Evolutionary conservation across 179 eudicot species (phyloP).

Genomic region (Dionaea muscipula): DNA sequence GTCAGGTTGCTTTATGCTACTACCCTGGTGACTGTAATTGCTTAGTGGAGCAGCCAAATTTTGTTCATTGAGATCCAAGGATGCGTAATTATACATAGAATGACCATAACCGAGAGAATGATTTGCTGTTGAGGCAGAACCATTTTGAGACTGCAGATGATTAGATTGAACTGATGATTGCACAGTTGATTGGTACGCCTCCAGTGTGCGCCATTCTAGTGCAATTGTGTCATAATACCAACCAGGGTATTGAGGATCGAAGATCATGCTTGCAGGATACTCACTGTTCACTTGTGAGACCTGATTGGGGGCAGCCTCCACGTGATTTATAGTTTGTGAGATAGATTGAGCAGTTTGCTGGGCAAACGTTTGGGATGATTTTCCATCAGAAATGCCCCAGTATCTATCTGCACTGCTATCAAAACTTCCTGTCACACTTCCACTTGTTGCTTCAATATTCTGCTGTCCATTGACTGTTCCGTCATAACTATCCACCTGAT

Average conservation of each 20-base stretch:
- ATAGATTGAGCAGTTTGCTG: slow-evolving; percentile 50
- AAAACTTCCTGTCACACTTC: slow-evolving; percentile 21
- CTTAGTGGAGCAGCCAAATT: slow-evolving; percentile 25
- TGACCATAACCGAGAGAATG: slow-evolving; percentile 21
- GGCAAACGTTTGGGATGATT: slow-evolving; percentile 36
- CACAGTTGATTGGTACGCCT: slow-evolving; percentile 27
- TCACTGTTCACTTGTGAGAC: slow-evolving; percentile 29
- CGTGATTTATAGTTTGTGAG: slow-evolving; percentile 28
- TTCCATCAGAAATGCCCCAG: slow-evolving; percentile 30
- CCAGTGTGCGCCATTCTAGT: slow-evolving; percentile 60
- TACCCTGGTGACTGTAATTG: slow-evolving; percentile 29
- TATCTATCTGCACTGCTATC: slow-evolving; percentile 15
- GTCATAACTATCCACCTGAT: slow-evolving; percentile 51
- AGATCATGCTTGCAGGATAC: slow-evolving; percentile 71
- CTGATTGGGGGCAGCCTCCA: slow-evolving; percentile 22
- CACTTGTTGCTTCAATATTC: slow-evolving; percentile 8
- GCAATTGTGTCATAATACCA: slow-evolving; percentile 80
- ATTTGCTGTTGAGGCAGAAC: slow-evolving; percentile 17
- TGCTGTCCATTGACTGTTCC: slow-evolving; percentile 20
- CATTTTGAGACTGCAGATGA: slow-evolving; percentile 31
- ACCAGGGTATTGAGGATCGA: slow-evolving; percentile 89
- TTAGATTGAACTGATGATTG: slow-evolving; percentile 29
- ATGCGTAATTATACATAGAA: slow-evolving; percentile 12
- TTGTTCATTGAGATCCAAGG: slow-evolving; percentile 22
- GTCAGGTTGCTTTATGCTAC: slow-evolving; percentile 33